phyloP scores from a whole-genome alignment of 805 yeast species.

The Lachancea lanzarotensis region DNA sequence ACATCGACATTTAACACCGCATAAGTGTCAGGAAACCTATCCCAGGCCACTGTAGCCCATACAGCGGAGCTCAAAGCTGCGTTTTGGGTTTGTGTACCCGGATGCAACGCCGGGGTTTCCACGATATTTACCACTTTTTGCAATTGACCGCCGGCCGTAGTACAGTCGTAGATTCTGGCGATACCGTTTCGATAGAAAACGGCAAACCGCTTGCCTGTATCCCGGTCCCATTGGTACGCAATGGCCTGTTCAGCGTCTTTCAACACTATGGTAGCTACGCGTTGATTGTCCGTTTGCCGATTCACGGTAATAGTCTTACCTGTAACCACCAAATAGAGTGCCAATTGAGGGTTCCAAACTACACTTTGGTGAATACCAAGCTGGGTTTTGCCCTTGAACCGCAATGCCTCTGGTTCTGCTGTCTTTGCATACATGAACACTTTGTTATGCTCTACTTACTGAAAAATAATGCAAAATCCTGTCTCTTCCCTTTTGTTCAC shows the following conservation, averaged over 20 bases:
- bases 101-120: conserved; percentile 7
- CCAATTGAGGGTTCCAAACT: conserved; percentile 15
- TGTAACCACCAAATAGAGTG: conserved; percentile 12
- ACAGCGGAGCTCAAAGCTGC: background rate
- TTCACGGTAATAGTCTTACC: conserved; percentile 14
- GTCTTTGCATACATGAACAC: background rate
- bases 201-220: conserved; percentile 36
- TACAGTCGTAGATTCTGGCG: conserved; percentile 44
- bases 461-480: too few species aligned
- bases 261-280: conserved; percentile 17
- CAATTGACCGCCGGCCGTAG: conserved; percentile 20
- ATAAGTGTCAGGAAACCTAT: background rate
- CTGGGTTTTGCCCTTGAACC: conserved; percentile 1
- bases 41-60: conserved; percentile 3
- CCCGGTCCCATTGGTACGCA: conserved; percentile 22
- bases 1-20: conserved; percentile 16
- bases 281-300: conserved; percentile 16
- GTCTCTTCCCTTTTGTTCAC: too few species aligned
- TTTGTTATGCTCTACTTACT: background rate
- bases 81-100: background rate
- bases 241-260: conserved; percentile 17
- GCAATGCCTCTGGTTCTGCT: background rate
- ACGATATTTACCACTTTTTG: conserved; percentile 15
- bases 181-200: conserved; percentile 41
- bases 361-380: conserved; percentile 4